Evolutionary conservation across 2,329 filamentous ascomycete genomes (phyloP).

Genomic region (Pseudogymnoascus sp.): DNA sequence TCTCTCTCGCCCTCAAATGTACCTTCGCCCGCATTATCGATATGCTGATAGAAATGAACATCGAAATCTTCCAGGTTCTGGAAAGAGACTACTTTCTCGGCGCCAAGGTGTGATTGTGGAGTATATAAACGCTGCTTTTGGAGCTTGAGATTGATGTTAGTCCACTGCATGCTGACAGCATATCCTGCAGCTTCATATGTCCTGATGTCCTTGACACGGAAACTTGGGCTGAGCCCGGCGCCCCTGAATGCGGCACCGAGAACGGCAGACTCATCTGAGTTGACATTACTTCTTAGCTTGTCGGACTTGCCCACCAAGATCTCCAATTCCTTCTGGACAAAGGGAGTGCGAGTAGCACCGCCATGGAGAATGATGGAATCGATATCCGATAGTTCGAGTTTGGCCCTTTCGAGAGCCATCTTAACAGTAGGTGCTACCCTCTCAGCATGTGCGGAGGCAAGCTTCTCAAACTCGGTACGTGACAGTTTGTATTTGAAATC

Average conservation of each 20-base stretch:
- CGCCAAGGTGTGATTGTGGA: conserved; percentile 64
- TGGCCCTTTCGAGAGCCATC: conserved; percentile 64
- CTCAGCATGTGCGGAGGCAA: conserved; percentile 58
- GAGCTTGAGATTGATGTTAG: conserved; percentile 55
- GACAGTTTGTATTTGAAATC: conserved; percentile 89
- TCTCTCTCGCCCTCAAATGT: conserved; percentile 43
- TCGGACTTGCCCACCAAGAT: conserved; percentile 59
- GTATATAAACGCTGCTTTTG: conserved; percentile 79
- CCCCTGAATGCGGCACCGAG: conserved; percentile 94
- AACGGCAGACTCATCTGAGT: conserved; percentile 91
- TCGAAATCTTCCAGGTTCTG: conserved; percentile 74
- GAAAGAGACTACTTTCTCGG: conserved; percentile 76
- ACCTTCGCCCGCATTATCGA: conserved; percentile 37
- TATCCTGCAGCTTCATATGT: conserved; percentile 70
- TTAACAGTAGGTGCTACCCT: conserved; percentile 63
- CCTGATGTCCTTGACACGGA: conserved; percentile 95
- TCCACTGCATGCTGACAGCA: conserved; percentile 67
- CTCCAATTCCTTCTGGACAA: conserved; percentile 85
- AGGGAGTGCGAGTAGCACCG: conserved; percentile 81
- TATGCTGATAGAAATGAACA: conserved; percentile 69
- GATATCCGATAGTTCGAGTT: conserved; percentile 64
- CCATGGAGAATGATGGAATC: conserved; percentile 91
- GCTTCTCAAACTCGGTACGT: conserved; percentile 70
- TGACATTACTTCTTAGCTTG: conserved; percentile 89
- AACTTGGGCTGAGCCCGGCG: conserved; percentile 84